These are phyloP conservation scores for Alternaria conjuncta DNA, from an alignment of 2,329 filamentous ascomycete species.

Conservation along the genomic window DNA sequence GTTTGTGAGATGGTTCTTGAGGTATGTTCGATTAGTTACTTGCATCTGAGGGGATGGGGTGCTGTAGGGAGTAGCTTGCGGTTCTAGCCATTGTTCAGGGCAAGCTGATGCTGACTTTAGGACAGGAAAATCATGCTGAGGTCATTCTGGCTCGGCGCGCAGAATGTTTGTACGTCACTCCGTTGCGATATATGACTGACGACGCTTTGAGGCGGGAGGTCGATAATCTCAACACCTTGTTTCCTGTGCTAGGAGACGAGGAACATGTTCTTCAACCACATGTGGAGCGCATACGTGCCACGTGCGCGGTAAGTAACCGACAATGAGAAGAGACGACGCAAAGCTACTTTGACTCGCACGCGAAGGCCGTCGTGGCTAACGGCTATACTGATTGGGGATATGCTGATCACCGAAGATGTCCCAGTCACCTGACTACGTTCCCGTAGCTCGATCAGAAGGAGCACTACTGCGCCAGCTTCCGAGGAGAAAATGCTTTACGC, in stretches of 20 bases:
- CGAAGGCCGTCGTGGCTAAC: not conserved
- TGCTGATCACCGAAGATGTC: not conserved
- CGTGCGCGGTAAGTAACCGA: not conserved
- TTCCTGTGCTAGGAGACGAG: not conserved
- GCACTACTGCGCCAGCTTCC: not conserved
- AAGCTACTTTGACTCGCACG: not conserved
- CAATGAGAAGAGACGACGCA: not conserved
- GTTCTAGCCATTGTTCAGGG: not conserved
- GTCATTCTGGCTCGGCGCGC: slow-evolving; percentile 6
- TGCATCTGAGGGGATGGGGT: not conserved
- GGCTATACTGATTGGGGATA: too few species aligned
- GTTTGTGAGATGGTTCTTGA: slow-evolving; percentile 10
- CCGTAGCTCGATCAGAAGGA: not conserved
- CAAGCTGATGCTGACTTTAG: not conserved
- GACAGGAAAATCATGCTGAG: slow-evolving; percentile 7
- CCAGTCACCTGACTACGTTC: not conserved
- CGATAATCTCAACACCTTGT: slow-evolving; percentile 7
- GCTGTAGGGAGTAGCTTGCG: not conserved
- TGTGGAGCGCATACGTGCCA: slow-evolving; percentile 3
- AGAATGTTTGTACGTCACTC: slow-evolving; percentile 1
- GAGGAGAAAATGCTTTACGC: not conserved
- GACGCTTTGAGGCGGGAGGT: slow-evolving; percentile 1
- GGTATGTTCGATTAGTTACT: not conserved
- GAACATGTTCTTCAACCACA: not conserved
- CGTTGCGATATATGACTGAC: not conserved